Base-by-base conservation (phyloP, 352 stramenopile species). In the Phytophthora brassicae region DNA sequence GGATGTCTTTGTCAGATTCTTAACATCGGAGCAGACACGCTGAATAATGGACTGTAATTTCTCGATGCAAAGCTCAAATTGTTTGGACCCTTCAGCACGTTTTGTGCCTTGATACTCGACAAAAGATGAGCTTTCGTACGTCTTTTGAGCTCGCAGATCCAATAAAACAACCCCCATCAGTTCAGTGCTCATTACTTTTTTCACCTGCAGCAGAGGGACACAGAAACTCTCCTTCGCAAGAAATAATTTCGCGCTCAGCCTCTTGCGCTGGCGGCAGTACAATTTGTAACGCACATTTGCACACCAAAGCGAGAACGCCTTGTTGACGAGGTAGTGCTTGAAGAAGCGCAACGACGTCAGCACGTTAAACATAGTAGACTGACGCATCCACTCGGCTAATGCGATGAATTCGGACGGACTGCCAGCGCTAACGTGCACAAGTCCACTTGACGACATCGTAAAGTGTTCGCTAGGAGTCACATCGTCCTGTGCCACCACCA, bases 281-380 rank as follows among this genome's bases (percentile, higher is more conserved):
- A 97, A 67, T 42, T 97, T 96, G 61, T 84, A 97, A 2, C 89
- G 81, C 24, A 98, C 84, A 56, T 94, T 95, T n/a, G 84, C 76
- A 14, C 74, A 66, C 95, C 95, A 98, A 12, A 86, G 53, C 0
- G 74, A 83, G 51, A 98, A 97, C 6, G 76, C 74, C 59, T 98
- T 98, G 47, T 83, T 82, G n/a, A 96, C 83, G 7, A 98, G 70
- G 57, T 97, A 98, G 52, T 97, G 75, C 72, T 96, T 97, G 74
- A 97, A 98, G 61, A 97, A 98, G 0, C 82, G 81, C 13, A 98
- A 88, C 22, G 84, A 95, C 29, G 86, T 92, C n/a, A 98, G 79
- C 23, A 98, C 89, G 56, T 98, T 98, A 49, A 98, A 98, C 48
- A 97, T 86, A 17, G 91, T 98, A 1, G 84, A 94, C 61, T 98